Percentiles rank a stretch among this genome's conserved stretches.
These are phyloP conservation scores for Pulveroboletus ravenelii DNA, from an alignment of 768 basidiomycete species.

Conservation along the genomic window DNA sequence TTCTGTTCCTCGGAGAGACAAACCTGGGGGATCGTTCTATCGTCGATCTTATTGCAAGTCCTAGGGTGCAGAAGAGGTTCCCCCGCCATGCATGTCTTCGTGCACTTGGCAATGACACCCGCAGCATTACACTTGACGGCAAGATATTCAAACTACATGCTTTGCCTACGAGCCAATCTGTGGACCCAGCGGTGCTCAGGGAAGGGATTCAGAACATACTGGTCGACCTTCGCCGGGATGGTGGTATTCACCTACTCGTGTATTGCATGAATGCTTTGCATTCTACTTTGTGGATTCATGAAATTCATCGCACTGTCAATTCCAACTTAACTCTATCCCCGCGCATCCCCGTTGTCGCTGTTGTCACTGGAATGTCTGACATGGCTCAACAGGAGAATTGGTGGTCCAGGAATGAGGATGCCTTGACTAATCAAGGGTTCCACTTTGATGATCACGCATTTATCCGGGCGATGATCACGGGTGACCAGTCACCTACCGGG, in stretches of 20 bases:
- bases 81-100: background rate
- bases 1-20: constrained; percentile 24
- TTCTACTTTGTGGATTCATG: constrained; percentile 11
- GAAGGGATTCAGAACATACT: constrained; percentile 7
- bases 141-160: constrained; percentile 14
- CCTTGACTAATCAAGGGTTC: constrained; percentile 6
- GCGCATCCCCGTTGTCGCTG: constrained; percentile 14
- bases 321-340: background rate
- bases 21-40: constrained; percentile 15
- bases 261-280: constrained; percentile 19
- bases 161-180: constrained; percentile 1
- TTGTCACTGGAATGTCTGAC: constrained; percentile 12
- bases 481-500: background rate
- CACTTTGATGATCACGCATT: constrained; percentile 17
- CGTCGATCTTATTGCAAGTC: constrained; percentile 14
- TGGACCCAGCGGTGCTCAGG: background rate
- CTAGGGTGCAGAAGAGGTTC: background rate
- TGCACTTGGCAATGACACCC: constrained; percentile 1
- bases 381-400: constrained; percentile 11
- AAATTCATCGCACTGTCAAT: constrained; percentile 5
- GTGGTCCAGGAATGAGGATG: constrained; percentile 13
- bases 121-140: constrained; percentile 10
- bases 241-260: constrained; percentile 16
- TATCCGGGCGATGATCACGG: constrained; percentile 4
- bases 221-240: constrained; percentile 10